phyloP scores from a whole-genome alignment of 176 grass and related monocot genomes.

The Triticum aestivum region IWGSC_CS_RefSeq_v2.1 NC_057798.1:781379871-781380370 shows the following conservation, averaged over 20 bases:
- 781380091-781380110: too few species aligned
- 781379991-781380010: neutral
- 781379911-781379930: conserved; percentile 3
- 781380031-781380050: neutral
- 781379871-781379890: conserved; percentile 1
- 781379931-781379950: conserved; percentile 26
- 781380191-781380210: too few species aligned
- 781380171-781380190: too few species aligned
- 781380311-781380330: conserved; percentile 32
- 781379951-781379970: neutral
- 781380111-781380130: too few species aligned
- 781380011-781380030: neutral
- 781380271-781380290: conserved; percentile 19
- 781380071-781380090: too few species aligned
- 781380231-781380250: neutral
- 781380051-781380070: neutral
- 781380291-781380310: neutral
- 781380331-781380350: conserved; percentile 33
- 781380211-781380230: too few species aligned
- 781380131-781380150: too few species aligned
- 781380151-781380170: too few species aligned
- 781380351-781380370: conserved; percentile 15
- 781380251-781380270: conserved; percentile 27
- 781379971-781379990: neutral
- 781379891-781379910: conserved; percentile 7